Conservation (phyloP, 129 eudicot species). For the Rutidosis leptorrhynchoides region DNA sequence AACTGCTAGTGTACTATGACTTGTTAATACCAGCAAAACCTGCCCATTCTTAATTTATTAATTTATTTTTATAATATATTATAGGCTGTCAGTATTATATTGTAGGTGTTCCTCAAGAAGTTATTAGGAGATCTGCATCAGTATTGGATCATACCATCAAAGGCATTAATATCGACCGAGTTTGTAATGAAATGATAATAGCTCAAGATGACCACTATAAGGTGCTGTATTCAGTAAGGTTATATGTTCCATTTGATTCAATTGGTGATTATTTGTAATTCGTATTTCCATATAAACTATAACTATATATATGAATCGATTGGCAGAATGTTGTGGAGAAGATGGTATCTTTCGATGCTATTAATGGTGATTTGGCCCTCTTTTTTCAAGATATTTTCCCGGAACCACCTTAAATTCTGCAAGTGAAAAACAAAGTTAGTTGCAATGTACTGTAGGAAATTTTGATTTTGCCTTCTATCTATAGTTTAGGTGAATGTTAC, state of each 20-base stretch:
- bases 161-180: constrained; percentile 50
- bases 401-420: constrained; percentile 33
- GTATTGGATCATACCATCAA: constrained; percentile 52
- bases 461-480: background rate
- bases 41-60: too few species aligned
- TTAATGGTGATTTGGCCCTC: constrained; percentile 54
- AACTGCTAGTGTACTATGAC: too few species aligned
- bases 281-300: background rate
- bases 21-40: background rate
- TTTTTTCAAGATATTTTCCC: constrained; percentile 71
- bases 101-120: constrained; percentile 70
- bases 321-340: constrained; percentile 71
- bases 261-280: background rate
- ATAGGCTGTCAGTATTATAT: constrained; percentile 1
- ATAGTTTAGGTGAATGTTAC: background rate
- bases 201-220: constrained; percentile 72
- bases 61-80: too few species aligned
- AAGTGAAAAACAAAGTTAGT: too few species aligned
- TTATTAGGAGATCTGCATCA: constrained; percentile 65
- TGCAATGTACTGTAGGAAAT: too few species aligned
- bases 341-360: constrained; percentile 66
- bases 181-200: constrained; percentile 40
- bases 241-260: background rate
- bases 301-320: constrained; percentile 21
- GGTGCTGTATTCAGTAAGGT: constrained; percentile 36